Base-by-base conservation (phyloP, 441 rosid species). In the Pelargonium myrrhifolium region DNA sequence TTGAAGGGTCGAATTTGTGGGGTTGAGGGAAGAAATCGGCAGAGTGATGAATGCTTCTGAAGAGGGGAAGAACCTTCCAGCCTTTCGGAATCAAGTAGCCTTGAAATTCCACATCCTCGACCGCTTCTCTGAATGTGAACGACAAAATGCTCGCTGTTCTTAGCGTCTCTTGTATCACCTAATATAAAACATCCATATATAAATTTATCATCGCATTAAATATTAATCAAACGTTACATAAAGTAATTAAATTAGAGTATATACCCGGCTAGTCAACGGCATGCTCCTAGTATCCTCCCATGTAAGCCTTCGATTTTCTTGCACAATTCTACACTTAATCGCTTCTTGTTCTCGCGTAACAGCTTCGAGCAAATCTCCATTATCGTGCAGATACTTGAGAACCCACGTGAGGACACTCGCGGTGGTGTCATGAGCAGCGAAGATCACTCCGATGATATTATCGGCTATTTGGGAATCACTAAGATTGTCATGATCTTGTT, bases 51-150 rank as follows among this genome's bases (percentile, higher is more conserved):
- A 93, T 87, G 78, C 71, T 81, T 67, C 98, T 80, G 66, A 93
- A 93, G 72, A 93, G 93, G 60, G 97, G 98, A 64, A 93, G 89
- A 70, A 93, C 92, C 74, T 93, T 93, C 97, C 98, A 93, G 22
- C 98, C 97, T 78, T 75, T 86, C 3, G 98, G 98, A 78, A 93
- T 90, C 20, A 79, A 65, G 69, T 72, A 93, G 0, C 98, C 98
- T 74, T 87, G 80, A 69, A 69, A 82, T 62, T 93, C 94, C 9
- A 93, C 93, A 65, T 93, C 98, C 74, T 93, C 43, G 0, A 86
- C 98, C 47, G 96, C 93, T 81, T 93, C 98, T 75, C 98, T 85
- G 69, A 87, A 93, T 11, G 93, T 86, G 75, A 93, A 93, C 0
- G 97, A 93, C 45, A 93, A 72, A 65, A 93, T 85, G 65, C 96